Base-by-base conservation (phyloP, 164 flowering plant genomes). In the Taxillus chinensis region DNA sequence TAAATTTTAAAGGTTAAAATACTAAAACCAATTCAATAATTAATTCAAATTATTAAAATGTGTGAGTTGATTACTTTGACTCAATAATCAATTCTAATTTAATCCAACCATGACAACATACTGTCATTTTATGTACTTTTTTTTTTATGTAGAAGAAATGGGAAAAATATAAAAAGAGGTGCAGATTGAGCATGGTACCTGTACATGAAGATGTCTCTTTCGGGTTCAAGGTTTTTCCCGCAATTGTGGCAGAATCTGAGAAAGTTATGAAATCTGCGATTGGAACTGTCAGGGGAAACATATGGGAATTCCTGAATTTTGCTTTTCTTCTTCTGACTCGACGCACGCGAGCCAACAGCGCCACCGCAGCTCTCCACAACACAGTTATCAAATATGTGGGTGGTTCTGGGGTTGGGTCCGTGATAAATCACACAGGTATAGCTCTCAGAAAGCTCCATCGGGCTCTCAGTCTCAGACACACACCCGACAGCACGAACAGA, bases 341-440 rank as follows among this genome's bases (percentile, higher is more conserved):
- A 39, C n/a, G 57, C 49, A 45, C 57, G 39, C 11, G 40, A 60
- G 39, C 59, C 54, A 43, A 13, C 62, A 38, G 42, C 63, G 8
- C 60, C 69, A 61, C 64, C 72, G 62, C 69, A 70, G 57, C 62
- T 78, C 40, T 80, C 80, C 43, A 86, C 73, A 65, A 86, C 39
- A 58, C 80, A 77, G 63, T 82, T 68, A 41, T 76, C 92, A 63
- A 70, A 86, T 17, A 86, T 83, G 42, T 74, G 85, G 14, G 83
- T 82, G 39, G 86, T 80, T 73, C 59, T 83, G 3, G 86, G 85
- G 55, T 80, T 83, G 13, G 83, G 81, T 3, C 91, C 88, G 55
- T 71, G 86, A 9, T 77, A 67, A 48, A 75, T 81, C 54, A 82
- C 87, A 45, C 84, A 72, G 13, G 87, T 85, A 39, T 85, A 79